Percentiles rank a stretch among this genome's conserved stretches.
These are phyloP conservation scores for Periconia digitata DNA, from an alignment of 2,329 filamentous ascomycete genomes.

Conservation along the genomic window DNA sequence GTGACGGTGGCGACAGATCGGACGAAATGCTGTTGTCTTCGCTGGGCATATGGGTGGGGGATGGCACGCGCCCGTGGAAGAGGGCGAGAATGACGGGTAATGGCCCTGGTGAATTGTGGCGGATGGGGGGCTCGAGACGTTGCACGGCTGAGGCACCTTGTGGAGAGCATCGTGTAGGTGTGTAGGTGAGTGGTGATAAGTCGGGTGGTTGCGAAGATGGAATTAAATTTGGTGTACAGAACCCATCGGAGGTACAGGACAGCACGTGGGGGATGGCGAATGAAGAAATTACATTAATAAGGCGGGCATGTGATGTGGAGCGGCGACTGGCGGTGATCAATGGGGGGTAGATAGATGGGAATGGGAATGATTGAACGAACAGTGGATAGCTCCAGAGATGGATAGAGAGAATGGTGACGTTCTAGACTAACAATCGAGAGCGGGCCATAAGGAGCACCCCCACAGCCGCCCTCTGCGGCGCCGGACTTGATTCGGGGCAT, in stretches of 20 bases:
- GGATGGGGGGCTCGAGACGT: slow-evolving; percentile 24
- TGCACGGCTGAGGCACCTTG: slow-evolving; percentile 33
- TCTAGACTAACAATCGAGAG: not conserved
- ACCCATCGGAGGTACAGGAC: not conserved
- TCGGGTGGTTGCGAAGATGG: slow-evolving; percentile 1
- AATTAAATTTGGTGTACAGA: slow-evolving; percentile 12
- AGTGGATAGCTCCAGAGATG: too few relatives aligned
- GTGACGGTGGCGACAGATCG: slow-evolving; percentile 48
- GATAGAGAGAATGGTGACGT: not conserved
- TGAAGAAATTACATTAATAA: not conserved
- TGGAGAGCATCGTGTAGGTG: slow-evolving; percentile 36
- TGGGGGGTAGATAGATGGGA: too few relatives aligned
- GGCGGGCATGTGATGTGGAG: not conserved
- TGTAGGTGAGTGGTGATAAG: slow-evolving; percentile 1
- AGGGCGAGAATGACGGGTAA: slow-evolving; percentile 18
- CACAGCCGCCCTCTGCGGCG: too few relatives aligned
- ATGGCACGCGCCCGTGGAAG: slow-evolving; percentile 26
- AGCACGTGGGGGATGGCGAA: not conserved
- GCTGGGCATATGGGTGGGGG: slow-evolving; percentile 44
- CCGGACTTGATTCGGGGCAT: not conserved
- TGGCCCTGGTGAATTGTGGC: slow-evolving; percentile 28
- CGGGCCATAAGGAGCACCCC: not conserved
- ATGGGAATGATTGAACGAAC: too few relatives aligned
- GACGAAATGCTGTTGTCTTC: slow-evolving; percentile 50
- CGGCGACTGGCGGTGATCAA: too few relatives aligned